Base-by-base conservation (phyloP, 1,284 basidiomycete genomes). In the Phellopilus nigrolimitatus region DNA sequence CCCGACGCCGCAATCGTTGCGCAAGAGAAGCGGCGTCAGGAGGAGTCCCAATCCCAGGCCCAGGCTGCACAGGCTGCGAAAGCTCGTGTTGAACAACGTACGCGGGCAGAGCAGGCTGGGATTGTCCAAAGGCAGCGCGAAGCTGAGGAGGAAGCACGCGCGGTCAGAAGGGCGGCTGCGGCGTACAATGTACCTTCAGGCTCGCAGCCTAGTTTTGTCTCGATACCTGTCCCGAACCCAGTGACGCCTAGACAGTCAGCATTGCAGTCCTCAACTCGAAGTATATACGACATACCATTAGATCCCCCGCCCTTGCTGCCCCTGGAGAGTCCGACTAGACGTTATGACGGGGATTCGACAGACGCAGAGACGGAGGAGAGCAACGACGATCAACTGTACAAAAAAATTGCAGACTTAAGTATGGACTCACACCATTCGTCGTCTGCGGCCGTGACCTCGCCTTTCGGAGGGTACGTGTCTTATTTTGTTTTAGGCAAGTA, bases 81-180 rank as follows among this genome's bases (percentile, higher is more conserved):
- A 19, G 42, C 44, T n/a, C 41, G 57, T 21, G 31, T 57, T n/a
- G 60, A 67, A 37, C 64, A 66, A 55, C 62, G 68, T 33, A 59
- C 60, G 37, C 64, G 66, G 47, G 41, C 46, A 22, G 75, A 78
- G 54, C 71, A 74, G 36, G 74, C 73, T 4, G 74, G 71, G 1
- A 77, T 78, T 45, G 17, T 68, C n/a, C 71, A 63, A 31, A 66
- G 74, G 41, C 76, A 77, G 56, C 71, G 70, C 49, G 74, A 77
- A 59, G 66, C 70, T 0, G 67, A 71, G 13, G 59, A 62, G 6
- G 64, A 66, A n/a, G 65, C 68, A 3, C 61, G 65, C 12, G 62
- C 67, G n/a, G 65, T 61, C 17, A 60, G 68, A 39, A 34, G 42
- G 43, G 47, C 54, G 37, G 50, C 47, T n/a, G n/a, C n/a, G 9